A percentile compares a stretch with the other conserved stretches of the same genome.
Conservation (phyloP, 768 basidiomycete genomes). For the Daedaleopsis nitida region DNA sequence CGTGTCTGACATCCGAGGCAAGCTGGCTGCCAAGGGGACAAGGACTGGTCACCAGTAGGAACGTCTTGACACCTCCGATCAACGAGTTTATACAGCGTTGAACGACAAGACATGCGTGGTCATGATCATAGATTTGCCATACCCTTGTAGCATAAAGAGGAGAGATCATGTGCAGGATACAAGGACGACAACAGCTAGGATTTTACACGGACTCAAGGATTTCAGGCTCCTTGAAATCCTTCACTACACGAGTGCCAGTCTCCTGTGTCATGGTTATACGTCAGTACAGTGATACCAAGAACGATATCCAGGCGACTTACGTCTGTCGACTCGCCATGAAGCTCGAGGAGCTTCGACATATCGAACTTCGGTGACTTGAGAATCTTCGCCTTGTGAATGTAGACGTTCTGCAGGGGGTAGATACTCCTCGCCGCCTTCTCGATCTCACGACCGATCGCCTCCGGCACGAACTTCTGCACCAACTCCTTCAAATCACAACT, state of each 20-base stretch:
- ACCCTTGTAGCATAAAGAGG: slow-evolving; percentile 40
- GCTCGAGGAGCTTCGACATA: slow-evolving; percentile 91
- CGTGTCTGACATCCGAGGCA: not conserved
- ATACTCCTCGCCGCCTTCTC: slow-evolving; percentile 97
- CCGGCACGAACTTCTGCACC: slow-evolving; percentile 98
- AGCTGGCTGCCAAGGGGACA: too few relatives aligned
- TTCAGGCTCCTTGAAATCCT: slow-evolving; percentile 99
- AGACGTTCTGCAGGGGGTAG: slow-evolving; percentile 99
- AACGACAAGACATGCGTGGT: slow-evolving; percentile 14
- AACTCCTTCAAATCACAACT: slow-evolving; percentile 97
- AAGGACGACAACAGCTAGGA: slow-evolving; percentile 36
- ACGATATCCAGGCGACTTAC: slow-evolving; percentile 50
- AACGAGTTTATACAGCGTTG: not conserved
- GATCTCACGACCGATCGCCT: slow-evolving; percentile 98
- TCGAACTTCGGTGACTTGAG: slow-evolving; percentile 98
- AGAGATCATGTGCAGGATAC: slow-evolving; percentile 39
- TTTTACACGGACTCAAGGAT: slow-evolving; percentile 88
- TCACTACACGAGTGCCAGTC: slow-evolving; percentile 90
- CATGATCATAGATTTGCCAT: slow-evolving; percentile 41
- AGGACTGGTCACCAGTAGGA: too few relatives aligned
- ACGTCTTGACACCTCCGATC: too few relatives aligned
- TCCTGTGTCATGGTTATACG: slow-evolving; percentile 53
- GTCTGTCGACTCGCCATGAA: slow-evolving; percentile 93
- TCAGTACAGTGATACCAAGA: slow-evolving; percentile 3
- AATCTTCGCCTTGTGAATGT: slow-evolving; percentile 99